Evolutionary conservation across 495 filamentous ascomycete species (phyloP), one percentile per base, ranked within the genome.

Genomic region (Lasiosphaeria hispida): DNA sequence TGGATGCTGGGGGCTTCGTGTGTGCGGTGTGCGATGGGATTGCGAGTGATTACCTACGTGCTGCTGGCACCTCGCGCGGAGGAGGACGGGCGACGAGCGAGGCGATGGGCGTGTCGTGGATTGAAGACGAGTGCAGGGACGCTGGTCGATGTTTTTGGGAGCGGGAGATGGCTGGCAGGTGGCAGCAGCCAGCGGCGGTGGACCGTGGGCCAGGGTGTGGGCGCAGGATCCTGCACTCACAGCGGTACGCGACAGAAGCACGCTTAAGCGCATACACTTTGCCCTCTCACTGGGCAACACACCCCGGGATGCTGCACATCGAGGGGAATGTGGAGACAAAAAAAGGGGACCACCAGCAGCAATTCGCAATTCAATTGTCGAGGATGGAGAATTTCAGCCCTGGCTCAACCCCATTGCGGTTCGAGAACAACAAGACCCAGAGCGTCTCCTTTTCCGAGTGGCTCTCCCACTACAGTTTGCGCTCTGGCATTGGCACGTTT

Each of bases 111-210:
- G 23, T 30, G 23, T 37, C 48, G 58, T 48, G 14, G 50, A 43
- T 49, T 55, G 45, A 42, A 40, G 2, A 43, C 15, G 23, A 15
- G 52, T 34, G 33, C 19, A 42, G 38, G 47, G 38, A 33, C 51
- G 45, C 45, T 48, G 49, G 30, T 7, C 11, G 52, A 43, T 48
- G 51, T 49, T 48, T 60, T 60, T 55, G 41, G 57, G 36, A 36
- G 44, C 45, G 51, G 58, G 44, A 53, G 42, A 60, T 55, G 58
- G 57, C 37, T 48, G 45, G 55, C 58, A 55, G 58, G 51, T 60
- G 58, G 58, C 58, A 53, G 51, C 36, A 39, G 48, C 23, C 23
- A 41, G 37, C 50, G 19, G 43, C 42, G 53, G 41, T 47, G 44
- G 45, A 40, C 36, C 49, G 33, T 33, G 35, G 15, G 49, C 36